These are phyloP conservation scores for Malassezia furfur DNA, from an alignment of 1,284 basidiomycete species.

Conservation along the genomic window DNA sequence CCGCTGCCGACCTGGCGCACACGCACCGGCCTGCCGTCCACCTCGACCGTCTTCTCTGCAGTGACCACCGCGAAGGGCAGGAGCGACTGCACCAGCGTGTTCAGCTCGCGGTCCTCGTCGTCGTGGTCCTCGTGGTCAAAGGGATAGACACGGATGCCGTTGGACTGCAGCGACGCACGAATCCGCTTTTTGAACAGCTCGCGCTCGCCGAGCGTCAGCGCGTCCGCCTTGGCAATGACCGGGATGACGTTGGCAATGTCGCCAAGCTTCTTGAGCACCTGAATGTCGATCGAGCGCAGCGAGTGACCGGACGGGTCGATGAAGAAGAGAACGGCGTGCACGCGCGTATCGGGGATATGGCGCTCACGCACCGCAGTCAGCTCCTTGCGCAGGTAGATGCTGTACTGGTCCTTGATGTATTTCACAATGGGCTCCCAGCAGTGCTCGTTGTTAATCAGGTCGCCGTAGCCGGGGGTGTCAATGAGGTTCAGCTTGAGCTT, in stretches of 20 bases:
- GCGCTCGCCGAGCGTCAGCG: constrained; percentile 83
- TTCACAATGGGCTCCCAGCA: constrained; percentile 99
- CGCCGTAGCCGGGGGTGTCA: constrained; percentile 96
- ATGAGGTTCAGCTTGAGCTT: constrained; percentile 92
- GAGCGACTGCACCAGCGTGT: constrained; percentile 75
- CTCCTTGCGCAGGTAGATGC: constrained; percentile 95
- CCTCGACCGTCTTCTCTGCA: constrained; percentile 82
- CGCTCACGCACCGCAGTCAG: constrained; percentile 96
- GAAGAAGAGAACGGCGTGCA: constrained; percentile 97
- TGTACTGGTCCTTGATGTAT: constrained; percentile 98
- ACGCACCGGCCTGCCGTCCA: constrained; percentile 87
- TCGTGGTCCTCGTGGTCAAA: constrained; percentile 95
- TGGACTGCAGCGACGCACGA: constrained; percentile 79
- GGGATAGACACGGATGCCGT: constrained; percentile 90
- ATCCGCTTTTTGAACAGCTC: constrained; percentile 60
- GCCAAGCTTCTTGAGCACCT: constrained; percentile 95
- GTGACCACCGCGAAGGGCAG: constrained; percentile 96
- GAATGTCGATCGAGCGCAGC: constrained; percentile 66
- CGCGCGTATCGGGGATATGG: constrained; percentile 94
- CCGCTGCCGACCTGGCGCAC: constrained; percentile 97
- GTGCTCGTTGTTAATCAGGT: constrained; percentile 97
- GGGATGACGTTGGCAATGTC: constrained; percentile 99
- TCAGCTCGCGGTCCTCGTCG: constrained; percentile 76
- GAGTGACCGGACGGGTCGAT: constrained; percentile 59
- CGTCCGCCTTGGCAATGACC: constrained; percentile 96